Evolutionary conservation across 805 yeast genomes (phyloP).

Genomic region (Candida pseudofarinosa): DNA sequence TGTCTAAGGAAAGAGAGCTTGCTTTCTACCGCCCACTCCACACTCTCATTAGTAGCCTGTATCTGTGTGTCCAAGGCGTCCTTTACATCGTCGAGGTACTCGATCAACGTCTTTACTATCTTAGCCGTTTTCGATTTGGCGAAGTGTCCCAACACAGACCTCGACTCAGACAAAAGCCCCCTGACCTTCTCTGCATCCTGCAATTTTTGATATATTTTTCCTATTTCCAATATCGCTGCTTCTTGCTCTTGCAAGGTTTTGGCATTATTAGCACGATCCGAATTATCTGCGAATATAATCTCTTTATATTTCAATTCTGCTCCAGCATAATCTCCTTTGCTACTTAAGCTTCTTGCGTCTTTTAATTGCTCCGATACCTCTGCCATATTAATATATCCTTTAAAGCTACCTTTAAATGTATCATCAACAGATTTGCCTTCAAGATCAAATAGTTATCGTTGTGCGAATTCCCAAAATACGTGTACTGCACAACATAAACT

Average conservation of each 20-base stretch:
- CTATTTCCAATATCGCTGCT: conserved; percentile 69
- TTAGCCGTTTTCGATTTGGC: conserved; percentile 96
- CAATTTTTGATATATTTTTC: conserved; percentile 57
- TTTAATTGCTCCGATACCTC: conserved; percentile 32
- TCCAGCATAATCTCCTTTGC: conserved; percentile 41
- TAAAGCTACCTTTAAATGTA: background rate
- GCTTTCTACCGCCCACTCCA: conserved; percentile 81
- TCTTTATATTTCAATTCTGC: conserved; percentile 62
- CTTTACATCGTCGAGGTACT: conserved; percentile 63
- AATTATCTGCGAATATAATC: conserved; percentile 32
- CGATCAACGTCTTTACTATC: conserved; percentile 77
- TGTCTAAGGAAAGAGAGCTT: conserved; percentile 88
- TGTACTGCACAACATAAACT: background rate
- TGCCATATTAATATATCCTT: conserved; percentile 14
- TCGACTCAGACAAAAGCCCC: conserved; percentile 61
- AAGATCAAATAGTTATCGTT: conserved; percentile 1
- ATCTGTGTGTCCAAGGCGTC: conserved; percentile 68
- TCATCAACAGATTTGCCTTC: conserved; percentile 3
- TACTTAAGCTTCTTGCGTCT: conserved; percentile 59
- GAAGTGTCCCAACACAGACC: conserved; percentile 66
- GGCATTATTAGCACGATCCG: conserved; percentile 8
- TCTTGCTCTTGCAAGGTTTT: conserved; percentile 48
- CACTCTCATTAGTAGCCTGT: conserved; percentile 67
- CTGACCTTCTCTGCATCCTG: conserved; percentile 49
- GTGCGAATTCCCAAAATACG: background rate